These are phyloP conservation scores for Gnetum montanum DNA, from an alignment of 75 land plant species.

Conservation along the genomic window DNA sequence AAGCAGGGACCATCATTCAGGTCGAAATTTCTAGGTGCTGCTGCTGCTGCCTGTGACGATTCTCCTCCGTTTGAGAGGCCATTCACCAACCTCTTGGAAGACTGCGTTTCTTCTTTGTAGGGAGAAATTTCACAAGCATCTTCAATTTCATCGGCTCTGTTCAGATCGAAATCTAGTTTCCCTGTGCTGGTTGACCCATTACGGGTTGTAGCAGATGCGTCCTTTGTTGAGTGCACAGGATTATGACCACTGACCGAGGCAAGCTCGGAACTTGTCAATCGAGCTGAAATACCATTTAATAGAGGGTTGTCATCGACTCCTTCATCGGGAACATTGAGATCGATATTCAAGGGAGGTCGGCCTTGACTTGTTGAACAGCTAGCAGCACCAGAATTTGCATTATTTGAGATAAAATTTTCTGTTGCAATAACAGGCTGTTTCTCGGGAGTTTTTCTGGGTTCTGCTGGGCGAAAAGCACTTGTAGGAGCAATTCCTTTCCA, in stretches of 20 bases:
- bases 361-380: constrained; percentile 19
- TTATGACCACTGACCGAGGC: constrained; percentile 15
- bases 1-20: constrained; percentile 74
- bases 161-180: constrained; percentile 78
- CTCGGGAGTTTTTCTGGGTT: constrained; percentile 62
- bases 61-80: constrained; percentile 20
- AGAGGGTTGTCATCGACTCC: constrained; percentile 35
- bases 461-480: constrained; percentile 96
- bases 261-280: constrained; percentile 30
- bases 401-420: constrained; percentile 17
- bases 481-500: constrained; percentile 99
- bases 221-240: constrained; percentile 10
- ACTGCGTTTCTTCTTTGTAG: too few relatives aligned
- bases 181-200: constrained; percentile 22
- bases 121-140: constrained; percentile 23
- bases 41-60: too few relatives aligned
- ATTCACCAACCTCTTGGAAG: constrained; percentile 24
- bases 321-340: constrained; percentile 87
- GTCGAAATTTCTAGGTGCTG: constrained; percentile 62
- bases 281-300: constrained; percentile 7
- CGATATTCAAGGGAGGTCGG: constrained; percentile 60
- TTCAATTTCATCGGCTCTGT: constrained; percentile 52
- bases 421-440: constrained; percentile 19
- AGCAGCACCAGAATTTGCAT: neutral
- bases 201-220: neutral